A percentile compares a stretch with the other conserved stretches of the same genome.
Evolutionary conservation across 2,329 filamentous ascomycete genomes (phyloP).

Genomic region (Beauveria medogensis): DNA sequence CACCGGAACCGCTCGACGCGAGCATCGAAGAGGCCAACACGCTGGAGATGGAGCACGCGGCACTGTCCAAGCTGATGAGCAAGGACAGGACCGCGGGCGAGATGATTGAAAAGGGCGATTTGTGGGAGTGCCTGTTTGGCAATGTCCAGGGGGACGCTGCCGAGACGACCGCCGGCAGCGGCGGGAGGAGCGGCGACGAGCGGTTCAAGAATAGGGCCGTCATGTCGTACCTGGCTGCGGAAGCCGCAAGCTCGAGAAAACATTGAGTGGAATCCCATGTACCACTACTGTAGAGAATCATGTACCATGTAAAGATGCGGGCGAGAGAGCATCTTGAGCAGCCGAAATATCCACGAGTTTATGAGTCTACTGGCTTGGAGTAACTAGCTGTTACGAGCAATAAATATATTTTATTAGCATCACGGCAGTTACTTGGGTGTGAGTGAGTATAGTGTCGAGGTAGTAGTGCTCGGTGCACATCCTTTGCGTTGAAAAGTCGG

Average conservation of each 20-base stretch:
- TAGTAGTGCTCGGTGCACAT: too few species aligned
- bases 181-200: constrained; percentile 20
- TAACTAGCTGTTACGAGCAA: background rate
- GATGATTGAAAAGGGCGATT: constrained; percentile 65
- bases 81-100: constrained; percentile 68
- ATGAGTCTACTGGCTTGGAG: background rate
- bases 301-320: background rate
- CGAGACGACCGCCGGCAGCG: background rate
- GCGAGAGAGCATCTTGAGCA: background rate
- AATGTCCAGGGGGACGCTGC: constrained; percentile 18
- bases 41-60: constrained; percentile 67
- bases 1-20: constrained; percentile 45
- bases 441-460: too few species aligned
- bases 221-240: constrained; percentile 33
- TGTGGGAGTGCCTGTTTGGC: constrained; percentile 88
- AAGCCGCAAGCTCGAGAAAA: constrained; percentile 34
- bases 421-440: too few species aligned
- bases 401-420: background rate
- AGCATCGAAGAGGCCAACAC: constrained; percentile 78
- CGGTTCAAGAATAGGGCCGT: constrained; percentile 9
- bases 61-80: constrained; percentile 61
- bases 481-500: too few species aligned
- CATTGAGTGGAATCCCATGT: background rate
- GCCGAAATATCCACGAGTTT: too few species aligned
- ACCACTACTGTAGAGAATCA: background rate